Conservation (phyloP, 2,329 filamentous ascomycete genomes). For the Clarireedia homoeocarpa region DNA sequence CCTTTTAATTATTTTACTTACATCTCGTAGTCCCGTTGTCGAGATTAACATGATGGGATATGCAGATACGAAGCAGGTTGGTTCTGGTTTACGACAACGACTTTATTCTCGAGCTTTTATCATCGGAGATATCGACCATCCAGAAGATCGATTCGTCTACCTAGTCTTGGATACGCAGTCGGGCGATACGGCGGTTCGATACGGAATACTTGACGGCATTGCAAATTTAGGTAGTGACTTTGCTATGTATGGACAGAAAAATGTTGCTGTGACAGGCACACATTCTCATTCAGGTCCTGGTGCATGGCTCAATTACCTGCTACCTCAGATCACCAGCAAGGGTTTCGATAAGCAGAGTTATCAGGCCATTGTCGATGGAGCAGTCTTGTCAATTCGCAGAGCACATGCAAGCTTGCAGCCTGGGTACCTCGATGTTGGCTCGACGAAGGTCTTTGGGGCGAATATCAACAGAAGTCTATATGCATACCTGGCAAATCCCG, state of each 20-base stretch:
- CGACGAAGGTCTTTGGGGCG: constrained; percentile 61
- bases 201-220: constrained; percentile 77
- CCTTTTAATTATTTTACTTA: constrained; percentile 11
- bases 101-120: constrained; percentile 88
- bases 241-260: constrained; percentile 66
- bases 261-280: constrained; percentile 84
- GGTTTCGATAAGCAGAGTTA: constrained; percentile 86
- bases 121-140: constrained; percentile 58
- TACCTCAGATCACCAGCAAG: constrained; percentile 82
- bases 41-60: constrained; percentile 91
- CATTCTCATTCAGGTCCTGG: constrained; percentile 89
- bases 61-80: constrained; percentile 74
- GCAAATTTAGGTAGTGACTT: constrained; percentile 63
- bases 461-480: constrained; percentile 87
- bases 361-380: constrained; percentile 79
- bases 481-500: constrained; percentile 80
- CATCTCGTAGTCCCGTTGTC: constrained; percentile 59
- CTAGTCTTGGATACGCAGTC: constrained; percentile 80
- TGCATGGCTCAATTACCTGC: constrained; percentile 88
- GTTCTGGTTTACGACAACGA: constrained; percentile 77
- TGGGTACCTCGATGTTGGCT: constrained; percentile 64
- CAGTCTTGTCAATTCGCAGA: constrained; percentile 69
- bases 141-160: constrained; percentile 73
- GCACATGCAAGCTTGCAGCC: constrained; percentile 63
- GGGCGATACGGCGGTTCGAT: constrained; percentile 80